Conservation (phyloP, 768 basidiomycete genomes). For the Melanogaster broomeanus region DNA sequence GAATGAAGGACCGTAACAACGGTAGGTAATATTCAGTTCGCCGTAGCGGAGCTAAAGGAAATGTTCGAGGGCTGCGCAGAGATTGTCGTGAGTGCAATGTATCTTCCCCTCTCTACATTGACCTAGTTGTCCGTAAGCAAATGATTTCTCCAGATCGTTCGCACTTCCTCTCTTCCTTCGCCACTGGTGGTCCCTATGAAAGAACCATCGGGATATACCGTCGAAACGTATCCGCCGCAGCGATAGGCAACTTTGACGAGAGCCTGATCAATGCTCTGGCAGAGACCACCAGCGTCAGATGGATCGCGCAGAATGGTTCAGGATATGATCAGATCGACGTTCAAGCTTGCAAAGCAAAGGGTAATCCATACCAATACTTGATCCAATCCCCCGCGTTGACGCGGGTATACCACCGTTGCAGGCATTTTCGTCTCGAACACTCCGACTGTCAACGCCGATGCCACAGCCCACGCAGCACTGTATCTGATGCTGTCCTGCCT, state of each 20-base stretch:
- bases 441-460: conserved; percentile 82
- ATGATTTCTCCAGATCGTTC: conserved; percentile 58
- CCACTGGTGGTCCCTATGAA: conserved; percentile 67
- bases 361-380: conserved; percentile 37
- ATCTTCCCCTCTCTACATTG: neutral
- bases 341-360: conserved; percentile 64
- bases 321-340: conserved; percentile 87
- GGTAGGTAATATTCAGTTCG: conserved; percentile 71
- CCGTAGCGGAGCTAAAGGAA: conserved; percentile 64
- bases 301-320: conserved; percentile 86
- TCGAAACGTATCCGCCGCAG: conserved; percentile 60
- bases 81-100: conserved; percentile 58
- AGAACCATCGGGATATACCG: conserved; percentile 76
- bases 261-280: conserved; percentile 70
- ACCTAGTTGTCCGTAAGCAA: conserved; percentile 31
- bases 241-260: conserved; percentile 75
- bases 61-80: conserved; percentile 67
- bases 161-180: conserved; percentile 63
- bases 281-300: conserved; percentile 52
- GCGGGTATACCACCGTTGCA: conserved; percentile 21
- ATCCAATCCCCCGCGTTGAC: neutral
- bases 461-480: conserved; percentile 79
- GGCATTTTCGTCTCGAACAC: conserved; percentile 82
- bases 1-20: neutral
- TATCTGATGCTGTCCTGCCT: conserved; percentile 74